Evolutionary conservation across 768 basidiomycete genomes (phyloP).

Genomic region (Hypsizygus marmoreus): DNA sequence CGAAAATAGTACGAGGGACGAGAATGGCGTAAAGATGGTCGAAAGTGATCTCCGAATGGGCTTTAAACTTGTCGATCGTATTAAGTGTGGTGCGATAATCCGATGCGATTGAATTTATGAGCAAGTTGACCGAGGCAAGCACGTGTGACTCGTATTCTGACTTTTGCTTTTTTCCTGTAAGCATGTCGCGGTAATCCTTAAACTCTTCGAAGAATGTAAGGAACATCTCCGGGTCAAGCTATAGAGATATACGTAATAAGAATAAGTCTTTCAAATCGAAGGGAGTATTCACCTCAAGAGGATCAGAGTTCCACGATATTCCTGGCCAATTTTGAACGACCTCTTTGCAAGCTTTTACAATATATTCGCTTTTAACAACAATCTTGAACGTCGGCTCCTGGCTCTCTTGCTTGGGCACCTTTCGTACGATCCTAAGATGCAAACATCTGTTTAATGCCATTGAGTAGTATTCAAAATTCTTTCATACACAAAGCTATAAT

Average conservation of each 20-base stretch:
- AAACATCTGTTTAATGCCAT: neutral
- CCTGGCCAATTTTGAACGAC: conserved; percentile 61
- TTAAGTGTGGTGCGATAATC: conserved; percentile 52
- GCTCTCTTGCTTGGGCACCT: conserved; percentile 40
- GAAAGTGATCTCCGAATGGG: conserved; percentile 59
- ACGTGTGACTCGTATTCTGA: conserved; percentile 41
- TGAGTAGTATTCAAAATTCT: conserved; percentile 14
- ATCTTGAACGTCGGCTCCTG: conserved; percentile 48
- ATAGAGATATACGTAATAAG: too few species aligned
- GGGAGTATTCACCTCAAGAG: conserved; percentile 62
- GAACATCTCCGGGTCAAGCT: conserved; percentile 60
- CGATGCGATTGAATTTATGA: conserved; percentile 46
- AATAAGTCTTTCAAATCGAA: too few species aligned
- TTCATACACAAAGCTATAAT: conserved; percentile 57
- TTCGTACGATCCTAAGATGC: conserved; percentile 50
- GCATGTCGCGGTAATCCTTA: conserved; percentile 39
- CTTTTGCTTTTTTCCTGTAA: conserved; percentile 36
- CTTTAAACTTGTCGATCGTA: conserved; percentile 45
- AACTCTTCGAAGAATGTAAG: conserved; percentile 52
- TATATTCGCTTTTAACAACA: conserved; percentile 57
- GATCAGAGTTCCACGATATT: conserved; percentile 60
- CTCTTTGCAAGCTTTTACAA: conserved; percentile 56
- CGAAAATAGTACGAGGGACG: conserved; percentile 52
- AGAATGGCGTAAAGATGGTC: conserved; percentile 56
- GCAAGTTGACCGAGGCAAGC: conserved; percentile 45